These are phyloP conservation scores for Malus fusca DNA, from an alignment of 306 rosid species.

Conservation along the genomic window DNA sequence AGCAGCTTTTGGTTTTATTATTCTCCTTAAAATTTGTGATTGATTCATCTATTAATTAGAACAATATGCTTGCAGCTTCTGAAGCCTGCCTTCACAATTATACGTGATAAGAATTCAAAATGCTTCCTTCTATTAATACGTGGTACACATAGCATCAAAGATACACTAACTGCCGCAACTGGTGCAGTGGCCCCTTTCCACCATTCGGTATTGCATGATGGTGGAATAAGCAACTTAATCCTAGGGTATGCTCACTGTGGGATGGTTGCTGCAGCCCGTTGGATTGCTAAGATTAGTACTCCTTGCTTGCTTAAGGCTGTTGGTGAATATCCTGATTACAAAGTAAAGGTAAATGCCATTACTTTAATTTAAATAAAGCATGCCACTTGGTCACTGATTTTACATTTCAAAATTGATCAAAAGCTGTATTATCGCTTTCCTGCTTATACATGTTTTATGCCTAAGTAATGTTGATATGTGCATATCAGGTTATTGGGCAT, in stretches of 20 bases:
- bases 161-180: conserved; percentile 92
- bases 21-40: neutral
- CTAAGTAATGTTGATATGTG: neutral
- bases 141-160: conserved; percentile 97
- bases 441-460: neutral
- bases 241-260: conserved; percentile 98
- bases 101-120: conserved; percentile 58
- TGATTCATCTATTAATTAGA: conserved; percentile 21
- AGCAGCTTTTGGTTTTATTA: neutral
- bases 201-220: conserved; percentile 84
- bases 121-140: conserved; percentile 91
- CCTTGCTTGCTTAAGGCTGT: conserved; percentile 77
- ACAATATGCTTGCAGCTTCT: conserved; percentile 54
- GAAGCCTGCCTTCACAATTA: conserved; percentile 92
- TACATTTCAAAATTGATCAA: neutral
- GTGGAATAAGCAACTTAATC: conserved; percentile 89
- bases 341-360: conserved; percentile 47
- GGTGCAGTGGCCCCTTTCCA: conserved; percentile 96
- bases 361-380: neutral
- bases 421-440: neutral
- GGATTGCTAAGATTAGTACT: conserved; percentile 92
- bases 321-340: conserved; percentile 68
- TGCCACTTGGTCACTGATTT: neutral
- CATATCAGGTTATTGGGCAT: conserved; percentile 79
- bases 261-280: conserved; percentile 99